Conservation (phyloP, 495 filamentous ascomycete genomes). For the Xanthoparmelia taractica region DNA sequence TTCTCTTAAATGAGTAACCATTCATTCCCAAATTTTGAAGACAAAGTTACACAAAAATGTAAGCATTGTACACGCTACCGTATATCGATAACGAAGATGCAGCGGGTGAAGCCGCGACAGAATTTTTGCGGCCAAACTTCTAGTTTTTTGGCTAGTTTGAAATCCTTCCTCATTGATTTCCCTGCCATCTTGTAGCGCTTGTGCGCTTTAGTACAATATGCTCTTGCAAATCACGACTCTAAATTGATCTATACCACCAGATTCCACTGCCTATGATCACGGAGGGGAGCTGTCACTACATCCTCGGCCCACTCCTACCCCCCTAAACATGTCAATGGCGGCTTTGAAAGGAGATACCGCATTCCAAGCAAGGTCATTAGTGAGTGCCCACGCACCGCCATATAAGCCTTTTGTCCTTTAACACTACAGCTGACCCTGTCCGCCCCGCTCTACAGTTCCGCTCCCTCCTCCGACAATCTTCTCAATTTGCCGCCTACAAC, state of each 20-base stretch:
- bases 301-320: not conserved
- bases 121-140: too few relatives aligned
- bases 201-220: not conserved
- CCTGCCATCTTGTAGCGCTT: not conserved
- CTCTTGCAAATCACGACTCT: not conserved
- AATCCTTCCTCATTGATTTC: too few relatives aligned
- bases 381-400: slow-evolving; percentile 33
- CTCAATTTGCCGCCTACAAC: slow-evolving; percentile 88
- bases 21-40: too few relatives aligned
- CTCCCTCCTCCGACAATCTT: slow-evolving; percentile 76
- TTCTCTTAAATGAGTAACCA: not conserved
- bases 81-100: slow-evolving; percentile 1
- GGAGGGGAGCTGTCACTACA: not conserved
- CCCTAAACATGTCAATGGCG: slow-evolving; percentile 38
- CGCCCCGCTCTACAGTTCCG: slow-evolving; percentile 59
- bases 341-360: slow-evolving; percentile 54
- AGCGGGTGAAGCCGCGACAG: not conserved
- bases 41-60: too few relatives aligned
- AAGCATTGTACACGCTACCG: not conserved
- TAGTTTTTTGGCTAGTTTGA: too few relatives aligned
- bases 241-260: not conserved
- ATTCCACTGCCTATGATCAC: not conserved
- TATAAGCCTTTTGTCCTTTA: not conserved
- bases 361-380: slow-evolving; percentile 64
- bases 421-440: not conserved